Evolutionary conservation across 441 rosid genomes (phyloP), one percentile per base, ranked within the genome.

Genomic region (Adansonia gregorii): DNA sequence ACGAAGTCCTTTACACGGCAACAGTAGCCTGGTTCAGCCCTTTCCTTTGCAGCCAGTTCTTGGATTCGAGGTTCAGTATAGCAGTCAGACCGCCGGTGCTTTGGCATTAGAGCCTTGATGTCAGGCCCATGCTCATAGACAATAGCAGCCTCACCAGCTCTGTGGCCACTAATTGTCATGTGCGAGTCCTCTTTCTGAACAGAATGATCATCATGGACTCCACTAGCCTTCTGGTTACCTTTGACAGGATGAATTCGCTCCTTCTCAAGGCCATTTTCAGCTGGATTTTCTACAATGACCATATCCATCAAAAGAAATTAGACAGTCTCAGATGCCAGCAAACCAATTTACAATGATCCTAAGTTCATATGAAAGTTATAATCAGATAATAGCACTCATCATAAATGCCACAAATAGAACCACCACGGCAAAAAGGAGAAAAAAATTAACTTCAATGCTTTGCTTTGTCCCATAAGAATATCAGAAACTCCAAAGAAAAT

Each of bases 11-110:
- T 91, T 0, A 97, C 98, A 60, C 35, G 89, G 54, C 84, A 82
- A 85, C 95, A 89, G 81, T 85, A 90, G 45, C 98, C 98, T 0
- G 95, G 91, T 56, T 88, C 92, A 10, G 87, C 90, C 82, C 89
- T 92, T 84, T 94, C 97, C 84, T 89, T 97, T n/a, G 97, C 97
- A 7, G 98, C 94, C 35, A 97, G 84, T 82, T 93, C 98, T 82
- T 90, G 97, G 84, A 93, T 88, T 24, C 90, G 89, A 19, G 99
- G 99, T 79, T 92, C 95, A 11, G 98, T 94, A 86, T 85, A 97
- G 82, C 92, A 97, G 70, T 97, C 98, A 14, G 90, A 83, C 61
- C 87, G 83, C 2, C 91, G 83, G 67, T 94, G 91, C 84, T 92
- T 94, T 45, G 98, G 98, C 98, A 94, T 87, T 59, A 89, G 78